phyloP scores from a whole-genome alignment of 306 rosid species.

The Rosa rugosa region DNA sequence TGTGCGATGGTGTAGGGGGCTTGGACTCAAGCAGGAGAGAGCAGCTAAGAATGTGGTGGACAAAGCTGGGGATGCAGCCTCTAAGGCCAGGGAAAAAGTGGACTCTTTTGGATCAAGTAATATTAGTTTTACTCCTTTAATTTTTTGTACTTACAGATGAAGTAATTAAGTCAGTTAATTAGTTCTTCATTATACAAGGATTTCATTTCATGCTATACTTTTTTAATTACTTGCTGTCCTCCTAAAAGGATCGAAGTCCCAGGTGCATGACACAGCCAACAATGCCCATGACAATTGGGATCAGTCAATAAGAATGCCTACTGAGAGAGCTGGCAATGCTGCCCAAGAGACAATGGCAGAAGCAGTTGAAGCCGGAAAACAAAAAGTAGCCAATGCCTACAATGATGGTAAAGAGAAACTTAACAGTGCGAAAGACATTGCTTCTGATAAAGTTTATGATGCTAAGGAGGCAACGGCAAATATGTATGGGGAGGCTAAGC shows the following conservation, averaged over 20 bases:
- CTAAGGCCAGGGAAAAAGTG: constrained; percentile 28
- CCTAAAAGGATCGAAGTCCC: not conserved
- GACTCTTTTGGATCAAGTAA: not conserved
- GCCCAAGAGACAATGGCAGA: constrained; percentile 20
- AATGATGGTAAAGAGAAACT: constrained; percentile 9
- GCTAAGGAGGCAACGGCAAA: constrained; percentile 7
- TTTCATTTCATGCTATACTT: not conserved
- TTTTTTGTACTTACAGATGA: not conserved
- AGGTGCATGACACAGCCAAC: constrained; percentile 24
- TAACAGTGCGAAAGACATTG: not conserved
- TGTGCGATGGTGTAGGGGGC: constrained; percentile 26
- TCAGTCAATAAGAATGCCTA: constrained; percentile 23
- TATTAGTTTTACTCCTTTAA: not conserved
- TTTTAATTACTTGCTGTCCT: not conserved
- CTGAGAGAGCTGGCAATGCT: constrained; percentile 9
- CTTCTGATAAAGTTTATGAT: constrained; percentile 5
- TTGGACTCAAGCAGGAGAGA: constrained; percentile 26
- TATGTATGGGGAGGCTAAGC: constrained; percentile 22
- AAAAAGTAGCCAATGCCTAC: constrained; percentile 16
- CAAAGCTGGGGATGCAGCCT: constrained; percentile 47
- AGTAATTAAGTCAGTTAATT: not conserved
- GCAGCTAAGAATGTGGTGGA: constrained; percentile 23
- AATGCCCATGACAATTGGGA: constrained; percentile 21
- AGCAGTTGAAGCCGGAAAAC: constrained; percentile 14
- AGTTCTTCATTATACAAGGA: not conserved